Evolutionary conservation across 805 yeast genomes (phyloP), one percentile per base, ranked within the genome.

Genomic region (Pichia occidentalis): DNA sequence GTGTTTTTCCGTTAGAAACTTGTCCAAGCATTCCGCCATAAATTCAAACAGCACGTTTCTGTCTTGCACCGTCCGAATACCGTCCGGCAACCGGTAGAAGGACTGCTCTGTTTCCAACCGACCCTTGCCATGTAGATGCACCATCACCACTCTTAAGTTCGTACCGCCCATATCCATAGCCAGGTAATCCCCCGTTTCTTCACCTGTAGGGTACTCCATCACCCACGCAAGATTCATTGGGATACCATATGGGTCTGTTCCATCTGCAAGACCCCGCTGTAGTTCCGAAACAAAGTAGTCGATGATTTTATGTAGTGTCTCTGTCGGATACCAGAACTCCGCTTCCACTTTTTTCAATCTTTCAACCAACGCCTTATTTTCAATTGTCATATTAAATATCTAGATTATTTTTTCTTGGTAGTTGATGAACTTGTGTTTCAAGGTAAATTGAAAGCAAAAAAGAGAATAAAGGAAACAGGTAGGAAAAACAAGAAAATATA

Each of bases 21-120:
- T 67, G 50, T 77, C 79, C 57, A 92, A 72, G 56, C 88, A 80
- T 24, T 74, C 78, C 46, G 97, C 97, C 56, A 92, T 85, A 66
- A 86, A 92, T 32, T 68, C 81, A 76, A 87, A 92, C 53, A 92
- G 72, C 43, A 80, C 84, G 27, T 87, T 95, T 37, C 70, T 57
- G 32, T 82, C 60, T 39, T 69, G 57, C 21, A 95, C 85, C 29
- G 94, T 81, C 74, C 96, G 81, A 69, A 86, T 75, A 46, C 67
- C 62, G 26, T 67, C 67, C 37, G 96, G 95, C 61, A 92, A 71
- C 37, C 81, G 75, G 63, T 78, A 92, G 64, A 92, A 92, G 51
- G 85, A 75, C 65, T 92, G 98, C 29, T 81, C 77, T 36, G 94
- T 81, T 59, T 82, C 90, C 55, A 92, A 87, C 59, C 84, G 76